Evolutionary conservation across 257 asterid species (phyloP).

Genomic region (Solanum chiquidenum): DNA sequence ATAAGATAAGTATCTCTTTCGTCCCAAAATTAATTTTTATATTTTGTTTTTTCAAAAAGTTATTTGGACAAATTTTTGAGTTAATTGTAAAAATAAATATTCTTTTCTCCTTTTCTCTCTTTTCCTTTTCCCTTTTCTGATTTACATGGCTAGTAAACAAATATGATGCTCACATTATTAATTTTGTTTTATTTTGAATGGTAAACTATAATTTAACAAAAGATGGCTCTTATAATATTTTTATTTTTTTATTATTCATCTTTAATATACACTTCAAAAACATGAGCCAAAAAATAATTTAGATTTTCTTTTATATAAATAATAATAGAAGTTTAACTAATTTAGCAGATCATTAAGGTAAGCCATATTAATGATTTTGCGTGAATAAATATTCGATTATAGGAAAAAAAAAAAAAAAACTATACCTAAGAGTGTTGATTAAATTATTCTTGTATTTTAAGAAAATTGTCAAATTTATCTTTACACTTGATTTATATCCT

Average conservation of each 20-base stretch:
- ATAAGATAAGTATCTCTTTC: background rate
- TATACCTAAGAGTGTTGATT: background rate
- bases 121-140: background rate
- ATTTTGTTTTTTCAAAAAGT: background rate
- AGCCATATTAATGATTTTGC: background rate
- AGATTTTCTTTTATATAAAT: background rate
- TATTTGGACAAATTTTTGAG: background rate
- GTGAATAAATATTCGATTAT: background rate
- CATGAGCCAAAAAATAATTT: background rate
- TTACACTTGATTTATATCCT: no score
- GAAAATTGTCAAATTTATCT: background rate
- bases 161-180: background rate
- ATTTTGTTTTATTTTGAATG: background rate
- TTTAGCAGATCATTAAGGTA: background rate
- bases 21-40: no score
- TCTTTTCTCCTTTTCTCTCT: background rate
- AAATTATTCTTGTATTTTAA: background rate
- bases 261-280: background rate
- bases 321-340: background rate
- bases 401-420: background rate
- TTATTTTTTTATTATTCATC: background rate
- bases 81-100: no score
- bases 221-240: background rate
- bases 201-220: background rate
- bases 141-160: background rate